phyloP scores from a whole-genome alignment of 768 basidiomycete species.

The Lyophyllum atratum region DNA sequence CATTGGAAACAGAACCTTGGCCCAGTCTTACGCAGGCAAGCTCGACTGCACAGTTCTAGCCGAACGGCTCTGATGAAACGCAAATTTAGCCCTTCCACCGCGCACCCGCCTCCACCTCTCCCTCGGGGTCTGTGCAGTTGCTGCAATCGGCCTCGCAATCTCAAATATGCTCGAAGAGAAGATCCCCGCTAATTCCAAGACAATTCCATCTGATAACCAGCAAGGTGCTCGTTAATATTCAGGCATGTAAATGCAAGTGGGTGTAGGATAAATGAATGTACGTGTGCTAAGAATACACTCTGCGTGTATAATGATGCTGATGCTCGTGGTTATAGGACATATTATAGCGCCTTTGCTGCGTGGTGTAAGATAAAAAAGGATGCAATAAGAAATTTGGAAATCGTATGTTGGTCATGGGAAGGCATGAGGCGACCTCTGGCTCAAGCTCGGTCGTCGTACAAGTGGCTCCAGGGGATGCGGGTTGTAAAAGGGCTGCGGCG shows the following conservation, averaged over 20 bases:
- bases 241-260: background rate
- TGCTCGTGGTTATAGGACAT: background rate
- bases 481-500: conserved; percentile 26
- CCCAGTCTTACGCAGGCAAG: conserved; percentile 42
- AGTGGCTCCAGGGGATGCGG: conserved; percentile 39
- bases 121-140: conserved; percentile 48
- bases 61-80: conserved; percentile 7
- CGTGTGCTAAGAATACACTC: conserved; percentile 4
- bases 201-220: conserved; percentile 12
- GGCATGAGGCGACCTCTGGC: conserved; percentile 7
- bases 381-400: background rate
- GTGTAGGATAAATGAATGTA: conserved; percentile 12
- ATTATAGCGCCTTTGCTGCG: conserved; percentile 1
- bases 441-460: conserved; percentile 32
- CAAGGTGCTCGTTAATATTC: conserved; percentile 2
- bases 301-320: background rate
- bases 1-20: conserved; percentile 29
- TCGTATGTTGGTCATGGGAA: background rate
- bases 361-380: conserved; percentile 13
- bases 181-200: conserved; percentile 24
- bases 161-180: conserved; percentile 55
- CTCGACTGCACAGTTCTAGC: background rate
- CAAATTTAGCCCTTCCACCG: conserved; percentile 49
- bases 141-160: conserved; percentile 44
- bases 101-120: conserved; percentile 54